phyloP scores from a whole-genome alignment of 345 rosid species.

The Abelmoschus esculentus region DNA sequence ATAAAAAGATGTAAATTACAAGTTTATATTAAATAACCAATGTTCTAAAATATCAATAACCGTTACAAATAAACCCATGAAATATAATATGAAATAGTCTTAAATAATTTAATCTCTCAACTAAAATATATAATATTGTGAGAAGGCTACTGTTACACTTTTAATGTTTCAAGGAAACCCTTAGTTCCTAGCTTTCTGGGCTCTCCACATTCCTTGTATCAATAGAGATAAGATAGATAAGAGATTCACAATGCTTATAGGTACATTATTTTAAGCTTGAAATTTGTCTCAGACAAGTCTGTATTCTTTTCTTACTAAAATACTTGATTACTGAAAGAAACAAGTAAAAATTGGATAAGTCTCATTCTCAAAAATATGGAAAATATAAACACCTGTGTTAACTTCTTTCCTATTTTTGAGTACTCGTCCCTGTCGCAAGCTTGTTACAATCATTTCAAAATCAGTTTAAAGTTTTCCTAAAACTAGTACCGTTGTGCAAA shows the following conservation, averaged over 20 bases:
- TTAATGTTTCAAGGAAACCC: background rate
- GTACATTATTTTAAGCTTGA: background rate
- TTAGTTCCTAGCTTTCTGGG: too few species aligned
- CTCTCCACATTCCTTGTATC: background rate
- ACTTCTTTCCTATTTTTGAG: too few species aligned
- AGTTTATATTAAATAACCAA: background rate
- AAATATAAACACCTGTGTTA: too few species aligned
- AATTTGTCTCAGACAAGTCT: background rate
- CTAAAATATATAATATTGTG: too few species aligned
- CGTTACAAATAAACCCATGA: background rate
- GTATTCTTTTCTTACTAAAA: background rate
- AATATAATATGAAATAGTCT: background rate
- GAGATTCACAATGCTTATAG: background rate
- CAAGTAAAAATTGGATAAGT: background rate
- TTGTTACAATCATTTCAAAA: background rate
- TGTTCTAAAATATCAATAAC: background rate
- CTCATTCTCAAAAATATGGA: background rate
- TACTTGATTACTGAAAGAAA: background rate
- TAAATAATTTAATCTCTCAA: background rate
- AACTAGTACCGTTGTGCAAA: background rate
- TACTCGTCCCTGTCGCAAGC: background rate
- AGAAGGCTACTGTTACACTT: slow-evolving; percentile 12
- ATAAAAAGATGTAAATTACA: background rate
- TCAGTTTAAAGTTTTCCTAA: background rate
- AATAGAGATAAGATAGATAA: background rate